Evolutionary conservation across 1,139 yeast genomes (phyloP), one percentile per base, ranked within the genome.

Genomic region (Nakaseomyces kungkrabaensis): DNA sequence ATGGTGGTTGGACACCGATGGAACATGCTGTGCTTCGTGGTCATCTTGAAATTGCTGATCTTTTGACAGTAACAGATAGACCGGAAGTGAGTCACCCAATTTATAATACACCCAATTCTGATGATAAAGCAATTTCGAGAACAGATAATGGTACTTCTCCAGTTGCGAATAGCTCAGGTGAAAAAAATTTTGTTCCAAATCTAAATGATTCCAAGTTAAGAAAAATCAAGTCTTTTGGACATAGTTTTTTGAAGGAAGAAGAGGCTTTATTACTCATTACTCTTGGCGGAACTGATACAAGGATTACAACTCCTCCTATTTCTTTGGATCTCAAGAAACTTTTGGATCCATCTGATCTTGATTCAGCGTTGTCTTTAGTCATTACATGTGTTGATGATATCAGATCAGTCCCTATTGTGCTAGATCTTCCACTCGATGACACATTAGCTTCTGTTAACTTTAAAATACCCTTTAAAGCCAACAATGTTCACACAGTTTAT

Each of bases 11-110:
- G 97, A 81, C 90, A 26, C 96, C 97, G 7, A 82, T 88, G 81
- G 98, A 92, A 61, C 97, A 92, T 67, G 97, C 97, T 0, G 83
- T 88, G 51, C 72, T 92, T 47, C 76, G 97, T 59, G 98, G 98
- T 8, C 96, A 89, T 66, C 70, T 90, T 54, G 75, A 72, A 1
- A 78, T 87, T 27, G 82, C 95, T 1, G 79, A 79, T 48, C 59
- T 79, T 58, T 70, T 88, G 51, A 70, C 70, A 49, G 86, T 87
- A 37, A 52, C 60, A 48, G 54, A 54, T 37, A 53, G 56, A 31
- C 57, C 57, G 29, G 54, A 51, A 5, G 60, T 63, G 4, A 56
- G 56, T 7, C 52, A 56, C 46, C 67, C 67, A 7, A 26, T 45
- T 13, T 34, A 27, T 17, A 41, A 41, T 9, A 7, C 22, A 7